These are phyloP conservation scores for Heritiera fomes DNA, from an alignment of 345 rosid genomes.

Conservation along the genomic window DNA sequence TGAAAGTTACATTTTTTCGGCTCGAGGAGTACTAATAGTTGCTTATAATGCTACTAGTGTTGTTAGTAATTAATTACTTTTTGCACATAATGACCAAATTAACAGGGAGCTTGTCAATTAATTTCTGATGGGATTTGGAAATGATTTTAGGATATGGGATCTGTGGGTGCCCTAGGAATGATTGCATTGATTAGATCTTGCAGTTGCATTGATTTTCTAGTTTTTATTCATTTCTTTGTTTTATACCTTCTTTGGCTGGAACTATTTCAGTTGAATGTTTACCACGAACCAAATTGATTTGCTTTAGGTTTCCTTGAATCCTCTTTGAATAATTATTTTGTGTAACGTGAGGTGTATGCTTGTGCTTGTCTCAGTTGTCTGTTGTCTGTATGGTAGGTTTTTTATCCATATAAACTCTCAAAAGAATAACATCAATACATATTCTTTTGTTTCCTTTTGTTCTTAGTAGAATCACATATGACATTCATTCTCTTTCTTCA, in stretches of 20 bases:
- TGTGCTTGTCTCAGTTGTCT: neutral
- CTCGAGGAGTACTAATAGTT: neutral
- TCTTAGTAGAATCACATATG: neutral
- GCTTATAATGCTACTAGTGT: slow-evolving; percentile 2
- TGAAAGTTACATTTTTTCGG: neutral
- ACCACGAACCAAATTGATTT: neutral
- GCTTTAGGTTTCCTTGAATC: neutral
- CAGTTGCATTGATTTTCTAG: neutral
- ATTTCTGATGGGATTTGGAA: neutral
- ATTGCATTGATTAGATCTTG: slow-evolving; percentile 13
- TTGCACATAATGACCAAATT: neutral
- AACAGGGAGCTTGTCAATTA: neutral
- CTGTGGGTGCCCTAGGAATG: neutral
- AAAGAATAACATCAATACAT: neutral
- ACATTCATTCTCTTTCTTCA: neutral
- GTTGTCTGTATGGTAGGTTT: neutral
- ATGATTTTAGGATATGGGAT: slow-evolving; percentile 8
- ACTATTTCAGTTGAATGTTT: neutral
- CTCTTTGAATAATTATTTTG: neutral
- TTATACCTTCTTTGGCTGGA: neutral
- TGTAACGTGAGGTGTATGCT: neutral
- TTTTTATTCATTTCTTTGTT: neutral
- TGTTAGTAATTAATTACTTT: slow-evolving; percentile 3
- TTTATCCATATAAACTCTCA: neutral
- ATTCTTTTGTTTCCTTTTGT: neutral